These are phyloP conservation scores for Mycosarcoma mackinlayi DNA, from an alignment of 1,284 basidiomycete species.

Conservation along the genomic window DNA sequence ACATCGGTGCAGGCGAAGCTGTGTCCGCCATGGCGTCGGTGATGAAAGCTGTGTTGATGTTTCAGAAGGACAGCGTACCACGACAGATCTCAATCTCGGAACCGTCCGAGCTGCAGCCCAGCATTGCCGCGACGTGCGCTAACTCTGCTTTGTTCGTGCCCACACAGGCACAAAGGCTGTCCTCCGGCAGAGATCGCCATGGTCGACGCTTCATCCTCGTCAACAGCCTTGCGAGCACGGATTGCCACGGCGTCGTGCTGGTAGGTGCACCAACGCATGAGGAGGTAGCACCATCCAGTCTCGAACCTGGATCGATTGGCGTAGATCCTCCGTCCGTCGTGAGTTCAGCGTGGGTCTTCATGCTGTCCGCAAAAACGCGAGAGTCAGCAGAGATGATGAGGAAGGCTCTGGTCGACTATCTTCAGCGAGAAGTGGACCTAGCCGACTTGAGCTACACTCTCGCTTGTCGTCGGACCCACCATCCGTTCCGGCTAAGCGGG, in stretches of 20 bases:
- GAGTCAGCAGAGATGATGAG: constrained; percentile 33
- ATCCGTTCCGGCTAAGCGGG: constrained; percentile 37
- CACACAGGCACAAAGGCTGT: constrained; percentile 14
- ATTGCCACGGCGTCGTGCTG: constrained; percentile 34
- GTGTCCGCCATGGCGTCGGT: constrained; percentile 47
- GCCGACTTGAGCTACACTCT: constrained; percentile 46
- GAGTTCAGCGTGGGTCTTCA: constrained; percentile 24
- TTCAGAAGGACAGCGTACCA: constrained; percentile 30
- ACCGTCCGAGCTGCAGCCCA: constrained; percentile 23
- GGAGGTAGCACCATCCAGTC: background rate
- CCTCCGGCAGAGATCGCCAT: background rate
- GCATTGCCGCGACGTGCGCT: constrained; percentile 15
- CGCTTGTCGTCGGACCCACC: constrained; percentile 35
- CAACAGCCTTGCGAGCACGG: constrained; percentile 37
- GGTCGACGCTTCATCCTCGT: constrained; percentile 30
- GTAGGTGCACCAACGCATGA: constrained; percentile 14
- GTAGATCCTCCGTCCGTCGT: background rate
- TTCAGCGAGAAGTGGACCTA: constrained; percentile 30
- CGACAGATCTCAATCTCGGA: constrained; percentile 28
- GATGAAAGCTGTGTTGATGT: constrained; percentile 47
- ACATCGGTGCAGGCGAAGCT: constrained; percentile 46
- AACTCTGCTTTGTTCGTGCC: constrained; percentile 24
- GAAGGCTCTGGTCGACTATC: constrained; percentile 34
- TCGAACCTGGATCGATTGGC: too few relatives aligned
- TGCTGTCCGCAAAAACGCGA: constrained; percentile 38